Percentiles rank a stretch among this genome's conserved stretches.
Evolutionary conservation across 2,329 filamentous ascomycete genomes (phyloP).

Genomic region (Teratosphaeria zuluensis): DNA sequence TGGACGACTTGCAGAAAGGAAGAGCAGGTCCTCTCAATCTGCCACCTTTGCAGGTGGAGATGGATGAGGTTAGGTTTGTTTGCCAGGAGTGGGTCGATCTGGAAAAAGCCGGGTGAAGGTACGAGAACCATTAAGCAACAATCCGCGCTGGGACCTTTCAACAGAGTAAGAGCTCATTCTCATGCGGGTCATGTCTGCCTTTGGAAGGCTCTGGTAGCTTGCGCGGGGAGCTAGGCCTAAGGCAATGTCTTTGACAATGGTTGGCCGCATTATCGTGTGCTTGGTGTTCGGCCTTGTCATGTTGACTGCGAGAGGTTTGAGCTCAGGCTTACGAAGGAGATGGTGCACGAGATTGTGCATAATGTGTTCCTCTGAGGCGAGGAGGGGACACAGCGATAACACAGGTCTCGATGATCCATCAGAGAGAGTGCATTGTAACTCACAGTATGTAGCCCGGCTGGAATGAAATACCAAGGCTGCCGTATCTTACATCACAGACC

Average conservation of each 20-base stretch:
- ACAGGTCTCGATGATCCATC: neutral
- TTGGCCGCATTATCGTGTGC: neutral
- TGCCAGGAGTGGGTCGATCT: neutral
- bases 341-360: neutral
- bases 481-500: too few species aligned
- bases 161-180: neutral
- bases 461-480: too few species aligned
- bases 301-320: neutral
- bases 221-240: neutral
- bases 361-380: neutral
- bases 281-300: neutral
- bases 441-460: neutral
- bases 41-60: neutral
- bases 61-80: neutral
- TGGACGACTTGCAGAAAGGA: neutral
- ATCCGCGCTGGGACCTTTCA: too few species aligned
- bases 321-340: neutral
- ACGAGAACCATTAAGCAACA: neutral
- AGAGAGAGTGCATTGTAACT: neutral
- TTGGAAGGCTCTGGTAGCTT: neutral
- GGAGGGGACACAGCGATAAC: neutral
- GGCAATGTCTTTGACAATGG: neutral
- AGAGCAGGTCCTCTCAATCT: neutral
- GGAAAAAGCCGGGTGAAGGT: neutral
- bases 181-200: neutral